phyloP scores from a whole-genome alignment of 305 asterid species.

The Fraxinus velutina region DNA sequence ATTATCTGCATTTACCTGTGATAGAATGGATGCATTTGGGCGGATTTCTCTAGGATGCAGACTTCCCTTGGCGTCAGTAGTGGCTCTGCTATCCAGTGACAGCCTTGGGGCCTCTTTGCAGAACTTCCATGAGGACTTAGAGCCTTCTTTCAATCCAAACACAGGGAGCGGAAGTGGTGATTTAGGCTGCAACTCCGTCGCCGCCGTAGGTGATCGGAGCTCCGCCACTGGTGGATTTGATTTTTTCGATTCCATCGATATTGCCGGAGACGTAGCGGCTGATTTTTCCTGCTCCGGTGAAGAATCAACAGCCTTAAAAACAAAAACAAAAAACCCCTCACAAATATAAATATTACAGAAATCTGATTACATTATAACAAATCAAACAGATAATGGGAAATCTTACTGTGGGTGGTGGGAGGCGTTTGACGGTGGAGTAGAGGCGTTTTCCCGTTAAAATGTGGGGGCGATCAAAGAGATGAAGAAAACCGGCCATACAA shows the following conservation, averaged over 20 bases:
- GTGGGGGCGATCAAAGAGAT: constrained; percentile 82
- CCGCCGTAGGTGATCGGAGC: constrained; percentile 22
- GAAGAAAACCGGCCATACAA: constrained; percentile 86
- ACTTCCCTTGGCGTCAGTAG: constrained; percentile 79
- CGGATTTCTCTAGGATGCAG: constrained; percentile 72
- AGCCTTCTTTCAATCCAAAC: constrained; percentile 60
- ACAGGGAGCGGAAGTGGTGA: constrained; percentile 51
- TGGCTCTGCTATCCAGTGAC: constrained; percentile 88
- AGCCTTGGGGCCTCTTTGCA: constrained; percentile 78
- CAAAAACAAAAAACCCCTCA: background rate
- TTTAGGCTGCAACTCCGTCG: constrained; percentile 38
- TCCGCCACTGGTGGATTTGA: constrained; percentile 21
- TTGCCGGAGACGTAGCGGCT: constrained; percentile 40
- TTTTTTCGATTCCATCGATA: constrained; percentile 38
- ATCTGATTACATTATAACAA: background rate
- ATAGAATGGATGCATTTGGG: constrained; percentile 25
- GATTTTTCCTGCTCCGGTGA: constrained; percentile 51
- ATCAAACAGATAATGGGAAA: background rate
- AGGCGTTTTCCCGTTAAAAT: constrained; percentile 53
- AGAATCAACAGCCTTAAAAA: background rate
- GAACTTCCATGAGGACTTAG: constrained; percentile 72
- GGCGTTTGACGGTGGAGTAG: constrained; percentile 54
- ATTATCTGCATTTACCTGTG: constrained; percentile 31
- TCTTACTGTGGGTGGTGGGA: constrained; percentile 52
- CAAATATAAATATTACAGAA: background rate